Evolutionary conservation across 805 yeast genomes (phyloP), one percentile per base, ranked within the genome.

Genomic region (Myxozyma geophila): DNA sequence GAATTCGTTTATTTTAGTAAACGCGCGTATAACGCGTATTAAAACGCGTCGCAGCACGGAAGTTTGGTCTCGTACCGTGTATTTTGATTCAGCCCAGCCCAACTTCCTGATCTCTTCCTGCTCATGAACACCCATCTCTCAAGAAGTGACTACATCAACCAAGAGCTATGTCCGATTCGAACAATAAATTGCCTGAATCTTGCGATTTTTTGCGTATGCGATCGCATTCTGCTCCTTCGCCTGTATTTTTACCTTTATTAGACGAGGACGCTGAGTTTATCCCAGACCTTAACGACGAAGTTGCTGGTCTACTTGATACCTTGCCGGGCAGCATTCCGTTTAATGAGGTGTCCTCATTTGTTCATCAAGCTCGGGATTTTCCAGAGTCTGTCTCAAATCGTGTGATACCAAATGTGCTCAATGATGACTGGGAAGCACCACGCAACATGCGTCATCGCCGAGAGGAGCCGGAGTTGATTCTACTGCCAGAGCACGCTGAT

Each of bases 171-270:
- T 19, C 47, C 55, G 55, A 52, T 4, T 19, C 43, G 46, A 50
- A 43, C 6, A 13, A n/a, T 13, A 8, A n/a, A 19, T 4, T 12
- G 10, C 21, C 47, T n/a, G 19, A 15, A 15, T 17, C 19, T 43
- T 28, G 28, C 28, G 47, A 19, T 43, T 15, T 52, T 2, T 10
- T 5, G 54, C 19, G 10, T 37, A 33, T 35, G 35, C 33, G 23
- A 4, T 35, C 15, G 35, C 28, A n/a, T 8, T 13, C 19, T 19
- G 10, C 47, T 43, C 10, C 9, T 13, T 19, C 46, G 55, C 46
- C 55, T 37, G 46, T 21, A 21, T 52, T 37, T 39, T 21, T 52
- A 36, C 55, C 55, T 35, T 19, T 52, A 15, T 46, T 52, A 13
- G 46, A 52, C 17, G 55, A 33, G 55, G 39, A 36, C 39, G 1